Percentiles rank a stretch among this genome's conserved stretches.
Evolutionary conservation across 148 eudicot species (phyloP).

Genomic region (Chenopodium quinoa): DNA sequence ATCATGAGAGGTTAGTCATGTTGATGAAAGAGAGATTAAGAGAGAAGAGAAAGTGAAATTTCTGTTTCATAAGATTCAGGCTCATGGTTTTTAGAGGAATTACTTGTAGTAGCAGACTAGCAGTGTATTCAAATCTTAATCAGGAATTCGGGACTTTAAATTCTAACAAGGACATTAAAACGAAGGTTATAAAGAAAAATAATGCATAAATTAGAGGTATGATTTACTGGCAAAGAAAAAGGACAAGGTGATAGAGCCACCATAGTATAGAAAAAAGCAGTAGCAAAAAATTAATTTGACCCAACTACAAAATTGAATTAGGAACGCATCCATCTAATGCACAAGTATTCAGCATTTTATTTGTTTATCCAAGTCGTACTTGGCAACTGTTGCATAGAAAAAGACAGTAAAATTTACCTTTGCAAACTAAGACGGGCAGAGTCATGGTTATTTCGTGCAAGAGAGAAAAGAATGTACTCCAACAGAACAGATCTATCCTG

Average conservation of each 20-base stretch:
- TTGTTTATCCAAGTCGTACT: no score
- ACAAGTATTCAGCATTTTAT: background rate
- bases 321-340: background rate
- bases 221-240: background rate
- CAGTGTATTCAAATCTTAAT: background rate
- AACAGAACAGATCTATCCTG: slow-evolving; percentile 63
- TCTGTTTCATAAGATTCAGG: no score
- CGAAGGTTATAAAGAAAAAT: background rate
- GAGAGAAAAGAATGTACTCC: slow-evolving; percentile 55
- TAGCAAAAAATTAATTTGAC: background rate
- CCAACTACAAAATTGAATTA: background rate
- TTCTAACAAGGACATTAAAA: background rate
- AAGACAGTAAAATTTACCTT: slow-evolving; percentile 33
- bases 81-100: no score
- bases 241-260: background rate
- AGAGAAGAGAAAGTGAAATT: background rate
- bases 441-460: slow-evolving; percentile 40
- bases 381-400: background rate
- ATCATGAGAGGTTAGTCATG: background rate
- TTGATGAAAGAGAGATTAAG: background rate
- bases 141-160: background rate
- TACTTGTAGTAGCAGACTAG: background rate
- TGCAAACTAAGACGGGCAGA: slow-evolving; percentile 45
- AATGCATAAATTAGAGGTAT: background rate
- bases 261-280: background rate